Evolutionary conservation across 768 basidiomycete genomes (phyloP), one percentile per base, ranked within the genome.

Genomic region (Leccinum longicurvipes): DNA sequence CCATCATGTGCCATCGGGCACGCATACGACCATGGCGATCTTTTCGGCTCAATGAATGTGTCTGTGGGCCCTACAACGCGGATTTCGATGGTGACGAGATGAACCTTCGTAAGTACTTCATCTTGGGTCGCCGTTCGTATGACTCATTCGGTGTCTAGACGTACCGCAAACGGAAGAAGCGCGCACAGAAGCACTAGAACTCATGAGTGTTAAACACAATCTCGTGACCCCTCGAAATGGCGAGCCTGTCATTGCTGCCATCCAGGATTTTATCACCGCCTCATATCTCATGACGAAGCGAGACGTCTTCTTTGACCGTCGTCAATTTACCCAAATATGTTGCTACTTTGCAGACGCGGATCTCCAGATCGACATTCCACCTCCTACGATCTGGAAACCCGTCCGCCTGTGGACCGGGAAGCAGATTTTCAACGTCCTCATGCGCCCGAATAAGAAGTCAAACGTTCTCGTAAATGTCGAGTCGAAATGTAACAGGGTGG

Each of bases 1-100:
- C 97, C 6, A 98, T 99, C 70, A 98, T 99, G 93, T 97, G 94
- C 68, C 97, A 99, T 74, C 80, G 94, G 57, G 95, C 91, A 56
- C 96, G 96, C 80, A 82, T 99, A 53, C 81, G 97, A 28, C 97
- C 97, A 23, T 99, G 97, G 97, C 79, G 96, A 60, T 91, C 97
- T 1, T 98, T 99, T 77, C 82, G 97, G 29, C 75, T 99, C 54
- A 99, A 99, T 67, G 97, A 99, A 70, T 99, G 97, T 83, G 97
- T 98, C 9, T 99, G 97, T 73, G 94, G 92, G 47, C 97, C 97
- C 8, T 98, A 98, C 74, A 98, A 98, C 67, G 97, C 97, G 48
- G 97, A 99, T 78, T 99, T 99, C 61, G 97, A 99, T 69, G 97
- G 97, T 58, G 97, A 99, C 69, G 97, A 99, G 72, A 99, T 99